A percentile compares a stretch with the other conserved stretches of the same genome.
These are phyloP conservation scores for Saturnispora dispora DNA, from an alignment of 805 yeast species.

Conservation along the genomic window DNA sequence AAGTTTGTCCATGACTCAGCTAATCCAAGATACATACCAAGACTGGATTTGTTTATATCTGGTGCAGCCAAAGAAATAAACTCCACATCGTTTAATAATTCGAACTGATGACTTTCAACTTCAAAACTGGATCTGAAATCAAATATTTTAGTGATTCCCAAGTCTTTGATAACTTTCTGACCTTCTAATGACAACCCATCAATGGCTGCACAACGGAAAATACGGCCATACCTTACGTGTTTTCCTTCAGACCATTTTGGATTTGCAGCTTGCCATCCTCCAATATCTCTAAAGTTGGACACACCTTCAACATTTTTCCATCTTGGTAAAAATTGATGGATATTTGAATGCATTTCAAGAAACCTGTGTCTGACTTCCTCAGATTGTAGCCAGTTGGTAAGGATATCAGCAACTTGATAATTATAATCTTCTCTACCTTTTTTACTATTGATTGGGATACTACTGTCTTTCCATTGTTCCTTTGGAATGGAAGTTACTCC, in stretches of 20 bases:
- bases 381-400: conserved; percentile 38
- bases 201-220: conserved; percentile 60
- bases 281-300: conserved; percentile 68
- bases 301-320: conserved; percentile 63
- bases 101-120: conserved; percentile 33
- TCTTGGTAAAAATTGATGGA: conserved; percentile 36
- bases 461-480: conserved; percentile 16
- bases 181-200: conserved; percentile 46
- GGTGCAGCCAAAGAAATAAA: not conserved
- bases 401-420: conserved; percentile 38
- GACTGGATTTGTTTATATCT: not conserved
- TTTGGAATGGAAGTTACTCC: conserved; percentile 37
- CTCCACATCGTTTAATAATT: not conserved
- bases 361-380: conserved; percentile 46
- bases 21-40: conserved; percentile 25
- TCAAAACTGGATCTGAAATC: conserved; percentile 64
- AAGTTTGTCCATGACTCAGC: conserved; percentile 55
- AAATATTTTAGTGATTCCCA: conserved; percentile 48
- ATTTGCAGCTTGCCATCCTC: conserved; percentile 54
- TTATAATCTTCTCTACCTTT: conserved; percentile 46
- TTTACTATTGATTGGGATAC: conserved; percentile 26
- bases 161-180: conserved; percentile 26
- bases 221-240: conserved; percentile 42
- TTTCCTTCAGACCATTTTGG: conserved; percentile 19
- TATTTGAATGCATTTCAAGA: conserved; percentile 25